Evolutionary conservation across 2,329 filamentous ascomycete genomes (phyloP).

Genomic region (Pseudogymnoascus sp.): DNA sequence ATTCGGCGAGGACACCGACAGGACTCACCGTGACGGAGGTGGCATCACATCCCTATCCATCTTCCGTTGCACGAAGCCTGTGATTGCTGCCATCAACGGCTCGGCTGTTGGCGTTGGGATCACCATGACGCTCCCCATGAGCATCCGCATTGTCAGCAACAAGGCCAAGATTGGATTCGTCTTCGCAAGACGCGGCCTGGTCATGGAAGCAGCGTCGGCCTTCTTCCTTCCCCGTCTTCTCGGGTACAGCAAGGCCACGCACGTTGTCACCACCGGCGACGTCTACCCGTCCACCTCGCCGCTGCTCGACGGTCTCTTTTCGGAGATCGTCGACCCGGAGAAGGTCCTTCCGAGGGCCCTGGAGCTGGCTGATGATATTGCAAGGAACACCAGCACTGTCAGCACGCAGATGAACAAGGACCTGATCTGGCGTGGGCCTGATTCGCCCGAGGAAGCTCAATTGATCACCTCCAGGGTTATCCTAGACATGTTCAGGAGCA

Average conservation of each 20-base stretch:
- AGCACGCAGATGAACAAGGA: conserved; percentile 59
- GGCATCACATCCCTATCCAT: conserved; percentile 45
- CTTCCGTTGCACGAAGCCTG: conserved; percentile 47
- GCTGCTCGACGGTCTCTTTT: conserved; percentile 54
- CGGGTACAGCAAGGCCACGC: conserved; percentile 52
- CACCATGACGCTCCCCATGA: conserved; percentile 49
- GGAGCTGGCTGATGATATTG: conserved; percentile 56
- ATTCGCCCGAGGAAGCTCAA: conserved; percentile 58
- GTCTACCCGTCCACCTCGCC: conserved; percentile 44
- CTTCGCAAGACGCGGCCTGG: conserved; percentile 58
- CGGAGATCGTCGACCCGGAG: conserved; percentile 50
- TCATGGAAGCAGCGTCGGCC: conserved; percentile 61
- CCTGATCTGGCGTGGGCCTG: conserved; percentile 51
- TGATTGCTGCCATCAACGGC: conserved; percentile 49
- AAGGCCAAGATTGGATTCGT: conserved; percentile 62
- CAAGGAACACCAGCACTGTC: conserved; percentile 53
- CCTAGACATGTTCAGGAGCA: conserved; percentile 47
- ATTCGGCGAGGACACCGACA: conserved; percentile 16
- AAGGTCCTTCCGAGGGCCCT: conserved; percentile 56
- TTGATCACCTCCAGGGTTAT: conserved; percentile 59
- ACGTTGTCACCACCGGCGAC: conserved; percentile 55
- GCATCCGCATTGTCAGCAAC: conserved; percentile 41
- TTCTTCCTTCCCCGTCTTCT: conserved; percentile 64
- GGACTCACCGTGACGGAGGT: conserved; percentile 39
- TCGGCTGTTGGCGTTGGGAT: conserved; percentile 51